A percentile compares a stretch with the other conserved stretches of the same genome.
Conservation (phyloP, 768 basidiomycete species). For the Peribolospora kevripleyi region DNA sequence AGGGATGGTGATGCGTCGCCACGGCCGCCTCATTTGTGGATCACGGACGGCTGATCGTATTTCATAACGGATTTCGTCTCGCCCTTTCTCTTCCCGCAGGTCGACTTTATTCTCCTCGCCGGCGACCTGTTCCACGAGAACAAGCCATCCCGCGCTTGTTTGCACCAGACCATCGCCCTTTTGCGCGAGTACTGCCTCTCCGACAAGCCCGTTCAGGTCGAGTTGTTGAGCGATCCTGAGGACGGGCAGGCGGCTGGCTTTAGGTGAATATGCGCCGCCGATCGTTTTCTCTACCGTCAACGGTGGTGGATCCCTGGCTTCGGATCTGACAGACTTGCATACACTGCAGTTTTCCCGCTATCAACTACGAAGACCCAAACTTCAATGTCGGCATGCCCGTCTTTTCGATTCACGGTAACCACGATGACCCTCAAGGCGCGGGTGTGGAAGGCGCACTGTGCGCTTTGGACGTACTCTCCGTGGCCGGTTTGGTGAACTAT, state of each 20-base stretch:
- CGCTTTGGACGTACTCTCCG: slow-evolving; percentile 82
- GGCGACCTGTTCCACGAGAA: slow-evolving; percentile 98
- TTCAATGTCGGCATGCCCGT: slow-evolving; percentile 88
- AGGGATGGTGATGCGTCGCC: too few relatives aligned
- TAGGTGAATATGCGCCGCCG: slow-evolving; percentile 27
- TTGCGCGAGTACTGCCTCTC: slow-evolving; percentile 74
- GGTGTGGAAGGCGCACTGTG: slow-evolving; percentile 89
- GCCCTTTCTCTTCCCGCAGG: slow-evolving; percentile 26
- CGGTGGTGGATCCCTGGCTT: not conserved
- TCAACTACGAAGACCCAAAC: slow-evolving; percentile 94
- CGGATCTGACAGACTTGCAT: not conserved
- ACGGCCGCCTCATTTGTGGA: too few relatives aligned
- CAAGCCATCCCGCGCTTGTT: slow-evolving; percentile 64
- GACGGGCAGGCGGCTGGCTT: slow-evolving; percentile 69
- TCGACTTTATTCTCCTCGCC: slow-evolving; percentile 81
- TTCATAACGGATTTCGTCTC: not conserved
- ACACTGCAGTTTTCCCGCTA: slow-evolving; percentile 53
- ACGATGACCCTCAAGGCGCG: slow-evolving; percentile 94
- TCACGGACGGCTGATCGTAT: not conserved
- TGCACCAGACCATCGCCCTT: slow-evolving; percentile 71
- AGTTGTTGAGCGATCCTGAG: slow-evolving; percentile 73
- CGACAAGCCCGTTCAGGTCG: slow-evolving; percentile 67
- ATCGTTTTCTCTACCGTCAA: not conserved
- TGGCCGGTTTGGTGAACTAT: slow-evolving; percentile 81
- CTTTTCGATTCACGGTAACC: slow-evolving; percentile 97